These are phyloP conservation scores for Sporisorium scitamineum DNA, from an alignment of 1,284 basidiomycete genomes.

Conservation along the genomic window DNA sequence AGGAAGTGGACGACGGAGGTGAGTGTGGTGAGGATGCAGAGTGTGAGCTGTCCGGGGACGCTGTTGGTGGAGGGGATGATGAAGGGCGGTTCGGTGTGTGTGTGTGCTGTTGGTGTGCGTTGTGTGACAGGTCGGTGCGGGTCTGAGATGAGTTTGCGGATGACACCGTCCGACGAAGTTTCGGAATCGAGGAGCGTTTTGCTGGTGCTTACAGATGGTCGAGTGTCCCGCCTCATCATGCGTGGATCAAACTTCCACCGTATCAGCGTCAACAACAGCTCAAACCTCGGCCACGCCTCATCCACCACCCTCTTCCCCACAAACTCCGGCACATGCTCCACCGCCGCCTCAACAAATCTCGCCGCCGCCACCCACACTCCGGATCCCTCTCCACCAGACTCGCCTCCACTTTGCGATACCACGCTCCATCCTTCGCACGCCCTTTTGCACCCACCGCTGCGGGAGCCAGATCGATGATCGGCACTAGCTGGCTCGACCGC, in stretches of 20 bases:
- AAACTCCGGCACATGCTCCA: slow-evolving; percentile 45
- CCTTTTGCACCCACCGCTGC: background rate
- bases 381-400: slow-evolving; percentile 47
- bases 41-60: slow-evolving; percentile 26
- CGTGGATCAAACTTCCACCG: slow-evolving; percentile 32
- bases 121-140: background rate
- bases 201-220: background rate
- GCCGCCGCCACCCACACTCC: slow-evolving; percentile 57
- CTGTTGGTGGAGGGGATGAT: slow-evolving; percentile 25
- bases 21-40: slow-evolving; percentile 31
- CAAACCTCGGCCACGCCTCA: slow-evolving; percentile 63
- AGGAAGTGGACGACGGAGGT: slow-evolving; percentile 20
- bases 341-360: slow-evolving; percentile 43
- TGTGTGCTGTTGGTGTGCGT: slow-evolving; percentile 3
- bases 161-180: background rate
- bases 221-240: background rate
- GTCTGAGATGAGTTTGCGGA: slow-evolving; percentile 3
- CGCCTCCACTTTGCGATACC: slow-evolving; percentile 18
- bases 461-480: slow-evolving; percentile 34
- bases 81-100: slow-evolving; percentile 14
- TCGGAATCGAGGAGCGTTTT: slow-evolving; percentile 6
- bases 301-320: slow-evolving; percentile 53
- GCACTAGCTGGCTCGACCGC: background rate
- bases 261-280: slow-evolving; percentile 33
- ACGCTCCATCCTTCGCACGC: slow-evolving; percentile 4